A percentile compares a stretch with the other conserved stretches of the same genome.
These are phyloP conservation scores for Clitoria ternatea DNA, from an alignment of 306 rosid species.

Conservation along the genomic window DNA sequence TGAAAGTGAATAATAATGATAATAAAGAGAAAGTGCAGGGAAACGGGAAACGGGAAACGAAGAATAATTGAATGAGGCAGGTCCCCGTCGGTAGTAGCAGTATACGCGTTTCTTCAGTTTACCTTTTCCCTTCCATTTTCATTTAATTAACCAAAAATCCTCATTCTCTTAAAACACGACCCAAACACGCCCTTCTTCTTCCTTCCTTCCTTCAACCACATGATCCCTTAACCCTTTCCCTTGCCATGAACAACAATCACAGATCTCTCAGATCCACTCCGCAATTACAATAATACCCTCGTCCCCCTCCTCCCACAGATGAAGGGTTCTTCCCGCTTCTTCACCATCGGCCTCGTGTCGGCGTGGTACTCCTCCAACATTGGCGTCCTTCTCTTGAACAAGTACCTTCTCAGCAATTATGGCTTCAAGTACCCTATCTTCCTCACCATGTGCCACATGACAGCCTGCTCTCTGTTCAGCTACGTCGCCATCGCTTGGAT, in stretches of 20 bases:
- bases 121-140: not conserved
- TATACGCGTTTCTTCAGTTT: slow-evolving; percentile 8
- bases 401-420: slow-evolving; percentile 87
- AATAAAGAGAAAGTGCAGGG: not conserved
- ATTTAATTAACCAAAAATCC: too few species aligned
- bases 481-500: slow-evolving; percentile 95
- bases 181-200: too few species aligned
- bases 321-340: slow-evolving; percentile 69
- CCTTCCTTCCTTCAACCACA: too few species aligned
- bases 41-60: too few species aligned
- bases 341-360: slow-evolving; percentile 77
- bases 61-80: not conserved
- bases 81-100: not conserved
- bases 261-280: slow-evolving; percentile 36
- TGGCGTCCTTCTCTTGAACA: slow-evolving; percentile 85
- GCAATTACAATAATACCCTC: not conserved
- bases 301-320: not conserved
- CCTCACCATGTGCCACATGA: slow-evolving; percentile 99
- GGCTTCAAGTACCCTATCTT: slow-evolving; percentile 99
- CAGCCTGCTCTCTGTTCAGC: slow-evolving; percentile 89
- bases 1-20: too few species aligned
- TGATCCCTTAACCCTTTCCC: too few species aligned
- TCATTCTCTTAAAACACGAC: too few species aligned
- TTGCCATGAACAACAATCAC: slow-evolving; percentile 26
- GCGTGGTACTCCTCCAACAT: slow-evolving; percentile 97